Evolutionary conservation across 306 rosid genomes (phyloP).

Genomic region (Cajanus cajan): DNA sequence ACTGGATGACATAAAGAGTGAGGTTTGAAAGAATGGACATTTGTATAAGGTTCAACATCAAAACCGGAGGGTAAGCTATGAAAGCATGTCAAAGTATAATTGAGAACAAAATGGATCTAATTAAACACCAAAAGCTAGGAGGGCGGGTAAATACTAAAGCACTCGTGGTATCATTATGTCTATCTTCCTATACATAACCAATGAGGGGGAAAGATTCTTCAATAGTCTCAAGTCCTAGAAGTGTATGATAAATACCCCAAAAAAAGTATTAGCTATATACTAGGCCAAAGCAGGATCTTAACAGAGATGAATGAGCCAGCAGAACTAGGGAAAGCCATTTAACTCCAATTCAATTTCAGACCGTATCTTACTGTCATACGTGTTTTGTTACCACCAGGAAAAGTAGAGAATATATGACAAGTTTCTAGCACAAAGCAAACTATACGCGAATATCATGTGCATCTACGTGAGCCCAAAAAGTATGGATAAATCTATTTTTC

Average conservation of each 20-base stretch:
- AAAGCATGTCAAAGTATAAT: not conserved
- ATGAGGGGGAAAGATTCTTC: not conserved
- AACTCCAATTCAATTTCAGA: not conserved
- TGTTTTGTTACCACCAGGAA: not conserved
- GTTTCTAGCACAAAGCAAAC: not conserved
- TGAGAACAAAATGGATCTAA: not conserved
- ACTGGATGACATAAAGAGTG: slow-evolving; percentile 7
- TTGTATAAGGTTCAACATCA: not conserved
- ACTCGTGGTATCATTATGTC: not conserved
- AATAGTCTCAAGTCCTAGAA: not conserved
- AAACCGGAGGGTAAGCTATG: not conserved
- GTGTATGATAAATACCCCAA: not conserved
- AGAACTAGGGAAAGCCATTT: not conserved
- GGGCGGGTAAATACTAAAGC: not conserved
- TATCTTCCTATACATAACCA: not conserved
- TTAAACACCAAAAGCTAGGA: not conserved
- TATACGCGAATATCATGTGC: not conserved
- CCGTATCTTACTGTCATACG: not conserved
- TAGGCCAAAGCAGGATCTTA: not conserved
- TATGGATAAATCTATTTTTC: not conserved
- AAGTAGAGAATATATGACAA: not conserved
- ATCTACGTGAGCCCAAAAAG: not conserved
- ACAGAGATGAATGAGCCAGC: not conserved
- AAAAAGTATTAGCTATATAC: not conserved
- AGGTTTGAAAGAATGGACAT: not conserved